Evolutionary conservation across 2,329 filamentous ascomycete genomes (phyloP).

Genomic region (Lanzia echinophila): DNA sequence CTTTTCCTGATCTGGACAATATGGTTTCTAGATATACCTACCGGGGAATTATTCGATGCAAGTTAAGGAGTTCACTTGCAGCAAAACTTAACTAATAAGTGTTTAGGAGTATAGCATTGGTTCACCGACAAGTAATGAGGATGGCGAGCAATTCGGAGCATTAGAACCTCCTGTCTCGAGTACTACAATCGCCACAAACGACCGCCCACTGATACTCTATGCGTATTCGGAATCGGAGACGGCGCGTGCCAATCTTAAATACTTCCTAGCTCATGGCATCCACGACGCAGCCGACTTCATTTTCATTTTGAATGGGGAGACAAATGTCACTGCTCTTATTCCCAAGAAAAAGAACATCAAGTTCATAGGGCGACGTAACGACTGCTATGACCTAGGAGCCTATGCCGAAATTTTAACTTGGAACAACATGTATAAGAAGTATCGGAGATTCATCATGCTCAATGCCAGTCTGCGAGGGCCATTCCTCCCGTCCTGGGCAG

Average conservation of each 20-base stretch:
- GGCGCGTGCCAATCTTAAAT: slow-evolving; percentile 24
- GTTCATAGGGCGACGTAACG: slow-evolving; percentile 21
- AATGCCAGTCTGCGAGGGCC: slow-evolving; percentile 28
- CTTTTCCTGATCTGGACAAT: neutral
- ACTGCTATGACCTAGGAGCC: slow-evolving; percentile 27
- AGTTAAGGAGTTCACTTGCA: neutral
- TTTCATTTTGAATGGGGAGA: slow-evolving; percentile 27
- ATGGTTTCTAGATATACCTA: neutral
- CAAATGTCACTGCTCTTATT: slow-evolving; percentile 15
- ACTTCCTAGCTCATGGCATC: slow-evolving; percentile 26
- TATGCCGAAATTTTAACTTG: slow-evolving; percentile 22
- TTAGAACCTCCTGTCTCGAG: neutral
- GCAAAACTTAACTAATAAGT: neutral
- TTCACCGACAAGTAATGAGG: neutral
- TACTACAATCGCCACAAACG: neutral
- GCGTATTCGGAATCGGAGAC: slow-evolving; percentile 24
- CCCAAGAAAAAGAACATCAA: slow-evolving; percentile 20
- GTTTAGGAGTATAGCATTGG: neutral
- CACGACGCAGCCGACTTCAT: slow-evolving; percentile 26
- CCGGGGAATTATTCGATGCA: neutral
- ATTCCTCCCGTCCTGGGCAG: slow-evolving; percentile 25
- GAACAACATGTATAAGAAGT: slow-evolving; percentile 23
- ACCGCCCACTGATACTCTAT: slow-evolving; percentile 24
- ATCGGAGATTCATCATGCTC: slow-evolving; percentile 26
- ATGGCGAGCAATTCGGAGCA: neutral